A percentile compares a stretch with the other conserved stretches of the same genome.
Evolutionary conservation across 129 eudicot species (phyloP).

Genomic region (Heracleum sosnowskyi): DNA sequence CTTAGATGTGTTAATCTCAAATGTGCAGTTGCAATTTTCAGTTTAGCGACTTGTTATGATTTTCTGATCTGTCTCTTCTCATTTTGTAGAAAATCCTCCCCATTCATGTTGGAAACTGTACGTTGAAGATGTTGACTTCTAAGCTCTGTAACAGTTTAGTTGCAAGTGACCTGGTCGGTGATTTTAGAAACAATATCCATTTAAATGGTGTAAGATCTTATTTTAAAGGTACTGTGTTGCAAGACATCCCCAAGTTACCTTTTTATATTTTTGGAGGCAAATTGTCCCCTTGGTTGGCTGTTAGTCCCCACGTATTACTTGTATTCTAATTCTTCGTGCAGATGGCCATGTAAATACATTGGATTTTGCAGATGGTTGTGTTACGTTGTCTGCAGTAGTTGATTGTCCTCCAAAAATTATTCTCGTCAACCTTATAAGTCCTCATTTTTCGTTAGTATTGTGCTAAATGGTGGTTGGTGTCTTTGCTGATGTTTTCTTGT

Average conservation of each 20-base stretch:
- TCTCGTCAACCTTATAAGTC: not conserved
- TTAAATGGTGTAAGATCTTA: constrained; percentile 7
- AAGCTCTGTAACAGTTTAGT: not conserved
- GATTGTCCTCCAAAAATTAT: not conserved
- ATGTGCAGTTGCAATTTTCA: not conserved
- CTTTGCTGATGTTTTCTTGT: not conserved
- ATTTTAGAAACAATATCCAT: not conserved
- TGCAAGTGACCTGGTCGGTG: not conserved
- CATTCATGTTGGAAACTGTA: not conserved
- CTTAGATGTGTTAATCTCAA: not conserved
- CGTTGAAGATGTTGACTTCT: constrained; percentile 4
- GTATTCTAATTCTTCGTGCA: constrained; percentile 8
- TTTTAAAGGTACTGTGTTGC: constrained; percentile 2
- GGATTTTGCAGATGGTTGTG: constrained; percentile 13
- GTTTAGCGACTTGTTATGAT: not conserved
- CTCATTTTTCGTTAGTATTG: not conserved
- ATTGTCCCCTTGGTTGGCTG: not conserved
- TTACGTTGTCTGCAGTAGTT: constrained; percentile 15
- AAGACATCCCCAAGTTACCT: not conserved
- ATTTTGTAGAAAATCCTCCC: constrained; percentile 1
- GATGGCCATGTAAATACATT: constrained; percentile 10
- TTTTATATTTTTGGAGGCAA: not conserved
- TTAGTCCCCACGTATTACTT: constrained; percentile 2
- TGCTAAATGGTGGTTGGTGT: not conserved
- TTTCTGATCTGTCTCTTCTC: not conserved